These are phyloP conservation scores for Kitagawia praeruptora DNA, from an alignment of 129 eudicot species.

Conservation along the genomic window DNA sequence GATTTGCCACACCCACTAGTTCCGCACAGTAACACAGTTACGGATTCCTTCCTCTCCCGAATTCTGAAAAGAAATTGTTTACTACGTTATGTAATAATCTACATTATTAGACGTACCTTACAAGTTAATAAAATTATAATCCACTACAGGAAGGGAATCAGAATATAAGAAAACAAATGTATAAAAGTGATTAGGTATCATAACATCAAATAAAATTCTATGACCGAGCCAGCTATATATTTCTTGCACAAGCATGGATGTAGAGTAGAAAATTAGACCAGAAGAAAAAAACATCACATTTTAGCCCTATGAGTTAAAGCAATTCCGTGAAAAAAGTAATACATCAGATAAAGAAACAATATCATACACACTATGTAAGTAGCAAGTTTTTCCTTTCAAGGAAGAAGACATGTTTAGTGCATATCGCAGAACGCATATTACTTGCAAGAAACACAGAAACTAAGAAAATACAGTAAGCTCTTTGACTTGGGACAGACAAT, in stretches of 20 bases:
- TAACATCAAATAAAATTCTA: not conserved
- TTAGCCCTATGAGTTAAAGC: not conserved
- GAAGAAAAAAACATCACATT: not conserved
- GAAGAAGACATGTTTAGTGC: not conserved
- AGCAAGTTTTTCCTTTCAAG: not conserved
- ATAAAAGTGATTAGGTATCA: not conserved
- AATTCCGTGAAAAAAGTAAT: not conserved
- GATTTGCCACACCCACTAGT: conserved; percentile 99
- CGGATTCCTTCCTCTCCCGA: conserved; percentile 85
- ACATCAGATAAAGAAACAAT: not conserved
- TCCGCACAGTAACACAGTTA: conserved; percentile 79
- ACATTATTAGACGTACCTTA: not conserved
- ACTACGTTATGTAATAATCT: not conserved
- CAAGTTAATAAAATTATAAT: not conserved
- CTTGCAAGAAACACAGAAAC: not conserved
- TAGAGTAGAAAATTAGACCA: not conserved
- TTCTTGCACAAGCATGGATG: not conserved
- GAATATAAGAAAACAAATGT: not conserved
- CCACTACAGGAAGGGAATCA: not conserved
- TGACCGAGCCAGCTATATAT: not conserved
- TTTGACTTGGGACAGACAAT: not conserved
- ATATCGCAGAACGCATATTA: not conserved
- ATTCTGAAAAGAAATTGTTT: conserved; percentile 36
- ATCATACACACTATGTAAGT: no score
- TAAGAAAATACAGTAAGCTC: not conserved